Base-by-base conservation (phyloP, 1,139 yeast genomes). In the Kluyveromyces marxianus region DNA sequence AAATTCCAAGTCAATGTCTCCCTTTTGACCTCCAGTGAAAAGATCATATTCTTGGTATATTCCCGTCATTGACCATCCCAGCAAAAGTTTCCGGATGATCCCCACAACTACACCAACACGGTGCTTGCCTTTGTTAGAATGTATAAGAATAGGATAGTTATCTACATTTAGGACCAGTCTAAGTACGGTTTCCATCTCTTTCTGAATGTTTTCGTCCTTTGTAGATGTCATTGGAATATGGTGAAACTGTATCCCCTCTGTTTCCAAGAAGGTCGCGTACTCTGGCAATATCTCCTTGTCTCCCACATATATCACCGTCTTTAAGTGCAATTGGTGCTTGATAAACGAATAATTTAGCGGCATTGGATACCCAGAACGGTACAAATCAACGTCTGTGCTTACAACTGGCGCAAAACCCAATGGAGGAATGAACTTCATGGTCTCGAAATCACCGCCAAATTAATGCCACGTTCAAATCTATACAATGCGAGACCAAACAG, bases 61-160 rank as follows among this genome's bases (percentile, higher is more conserved):
- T 1, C 96, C 95, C 45, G 96, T 83, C 58, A 87, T 72, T 50
- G 94, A 80, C 98, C 98, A 90, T 1, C 95, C 95, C 64, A 89
- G 96, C 37, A 89, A 69, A 49, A 84, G 64, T 60, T 86, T 87
- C 43, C 98, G 69, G 77, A 90, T 81, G 27, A 87, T 74, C 0
- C 97, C 98, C 21, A 89, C 94, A 39, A 89, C 71, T 2, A 92
- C 89, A 0, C 97, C 97, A 1, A 88, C 90, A 42, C 98, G 69
- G 62, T 92, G 98, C 63, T 92, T 90, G 6, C 98, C 97, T 67
- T 92, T 92, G 63, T 90, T 88, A 3, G 96, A 87, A 63, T 92
- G 97, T 14, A 92, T 77, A 49, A 92, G 70, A 32, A 90, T 79
- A 1, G 98, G 97, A 60, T 84, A 85, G 63, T 89, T 88, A 28